phyloP scores from a whole-genome alignment of 1,139 yeast species.

The Candida tetrigidarum region DNA sequence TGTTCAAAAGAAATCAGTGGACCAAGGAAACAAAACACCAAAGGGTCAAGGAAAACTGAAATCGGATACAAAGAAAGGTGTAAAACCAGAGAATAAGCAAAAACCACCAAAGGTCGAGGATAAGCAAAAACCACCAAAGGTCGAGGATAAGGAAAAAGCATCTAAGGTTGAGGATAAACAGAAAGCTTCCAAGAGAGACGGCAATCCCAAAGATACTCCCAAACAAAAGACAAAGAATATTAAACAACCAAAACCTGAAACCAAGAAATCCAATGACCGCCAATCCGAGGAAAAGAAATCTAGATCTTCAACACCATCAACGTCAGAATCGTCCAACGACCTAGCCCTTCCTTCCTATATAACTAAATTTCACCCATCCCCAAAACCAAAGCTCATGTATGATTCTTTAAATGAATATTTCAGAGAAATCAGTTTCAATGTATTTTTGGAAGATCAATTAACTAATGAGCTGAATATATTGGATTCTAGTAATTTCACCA shows the following conservation, averaged over 20 bases:
- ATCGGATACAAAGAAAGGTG: not conserved
- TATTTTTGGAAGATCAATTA: conserved; percentile 64
- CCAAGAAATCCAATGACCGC: not conserved
- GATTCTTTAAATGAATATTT: conserved; percentile 56
- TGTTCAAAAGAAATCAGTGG: not conserved
- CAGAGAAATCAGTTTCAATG: conserved; percentile 61
- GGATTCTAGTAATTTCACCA: conserved; percentile 41
- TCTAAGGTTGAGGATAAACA: not conserved
- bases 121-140: not conserved
- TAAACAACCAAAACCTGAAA: not conserved
- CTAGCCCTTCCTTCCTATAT: conserved; percentile 31
- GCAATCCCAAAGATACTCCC: not conserved
- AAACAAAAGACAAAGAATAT: not conserved
- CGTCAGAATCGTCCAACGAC: conserved; percentile 8
- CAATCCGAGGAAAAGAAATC: not conserved
- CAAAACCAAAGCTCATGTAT: conserved; percentile 49
- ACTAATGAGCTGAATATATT: conserved; percentile 38
- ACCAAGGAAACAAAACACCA: not conserved
- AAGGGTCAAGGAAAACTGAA: not conserved
- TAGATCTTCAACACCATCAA: conserved; percentile 7
- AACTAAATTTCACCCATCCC: conserved; percentile 30
- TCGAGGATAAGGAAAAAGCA: not conserved
- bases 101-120: too few species aligned
- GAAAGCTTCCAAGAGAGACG: not conserved
- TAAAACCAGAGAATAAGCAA: too few species aligned